Evolutionary conservation across 805 yeast genomes (phyloP).

Genomic region (Candida insectorum): DNA sequence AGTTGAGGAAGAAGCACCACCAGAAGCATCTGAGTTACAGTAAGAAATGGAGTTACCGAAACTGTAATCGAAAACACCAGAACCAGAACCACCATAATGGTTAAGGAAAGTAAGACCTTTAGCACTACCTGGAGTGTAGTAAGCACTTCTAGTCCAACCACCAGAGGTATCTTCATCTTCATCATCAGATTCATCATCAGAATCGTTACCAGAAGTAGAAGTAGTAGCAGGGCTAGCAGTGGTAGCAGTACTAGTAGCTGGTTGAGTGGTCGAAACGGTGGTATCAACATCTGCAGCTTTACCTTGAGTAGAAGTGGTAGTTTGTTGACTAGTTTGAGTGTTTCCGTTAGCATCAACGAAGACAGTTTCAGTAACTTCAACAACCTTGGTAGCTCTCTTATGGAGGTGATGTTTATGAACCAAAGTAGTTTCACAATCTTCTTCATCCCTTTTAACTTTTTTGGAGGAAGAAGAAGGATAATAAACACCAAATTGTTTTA

Average conservation of each 20-base stretch:
- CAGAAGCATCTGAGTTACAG: constrained; percentile 72
- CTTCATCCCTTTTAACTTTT: constrained; percentile 30
- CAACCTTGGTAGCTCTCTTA: constrained; percentile 62
- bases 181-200: constrained; percentile 34
- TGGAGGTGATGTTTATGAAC: constrained; percentile 46
- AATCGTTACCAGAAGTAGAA: constrained; percentile 17
- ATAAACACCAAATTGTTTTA: constrained; percentile 87
- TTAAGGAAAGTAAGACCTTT: constrained; percentile 79
- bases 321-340: constrained; percentile 19
- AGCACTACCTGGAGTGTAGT: constrained; percentile 70
- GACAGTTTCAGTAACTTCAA: constrained; percentile 77
- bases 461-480: constrained; percentile 50
- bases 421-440: constrained; percentile 46
- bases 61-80: constrained; percentile 82
- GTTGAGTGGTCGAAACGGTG: constrained; percentile 28
- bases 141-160: constrained; percentile 73
- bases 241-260: constrained; percentile 23
- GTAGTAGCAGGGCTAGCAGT: constrained; percentile 19
- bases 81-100: constrained; percentile 83
- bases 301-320: constrained; percentile 17
- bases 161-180: constrained; percentile 39
- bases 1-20: constrained; percentile 66
- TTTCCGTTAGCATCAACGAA: constrained; percentile 60
- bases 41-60: constrained; percentile 93
- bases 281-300: constrained; percentile 35